phyloP scores from a whole-genome alignment of 768 basidiomycete species.

The Royoungia palumana region DNA sequence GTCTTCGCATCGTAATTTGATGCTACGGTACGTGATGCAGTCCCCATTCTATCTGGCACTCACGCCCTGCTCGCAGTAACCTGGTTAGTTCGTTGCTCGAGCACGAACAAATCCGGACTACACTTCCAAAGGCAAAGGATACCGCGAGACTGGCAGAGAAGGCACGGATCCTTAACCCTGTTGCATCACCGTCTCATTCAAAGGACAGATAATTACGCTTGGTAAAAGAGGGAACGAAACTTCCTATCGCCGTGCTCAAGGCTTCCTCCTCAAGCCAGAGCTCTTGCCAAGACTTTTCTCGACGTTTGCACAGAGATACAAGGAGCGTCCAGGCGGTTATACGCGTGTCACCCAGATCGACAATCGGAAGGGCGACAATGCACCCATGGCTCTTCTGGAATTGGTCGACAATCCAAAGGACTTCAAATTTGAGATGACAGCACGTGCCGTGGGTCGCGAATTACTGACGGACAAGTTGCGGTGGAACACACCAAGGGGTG shows the following conservation, averaged over 20 bases:
- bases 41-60: not conserved
- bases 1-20: constrained; percentile 87
- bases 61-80: constrained; percentile 52
- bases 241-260: constrained; percentile 67
- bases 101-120: constrained; percentile 95
- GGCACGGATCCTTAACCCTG: constrained; percentile 37
- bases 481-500: constrained; percentile 38
- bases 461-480: constrained; percentile 56
- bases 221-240: constrained; percentile 80
- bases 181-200: constrained; percentile 6
- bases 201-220: constrained; percentile 75
- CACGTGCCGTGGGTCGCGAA: constrained; percentile 86
- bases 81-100: constrained; percentile 91
- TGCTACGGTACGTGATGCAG: constrained; percentile 67
- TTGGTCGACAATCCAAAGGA: constrained; percentile 94
- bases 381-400: constrained; percentile 87
- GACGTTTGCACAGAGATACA: constrained; percentile 77
- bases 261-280: constrained; percentile 71
- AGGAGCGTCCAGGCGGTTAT: constrained; percentile 84
- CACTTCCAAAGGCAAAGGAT: constrained; percentile 91
- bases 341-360: constrained; percentile 92
- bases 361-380: constrained; percentile 88
- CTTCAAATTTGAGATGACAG: constrained; percentile 83
- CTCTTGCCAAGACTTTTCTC: constrained; percentile 82
- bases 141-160: constrained; percentile 90